Evolutionary conservation across 2,329 filamentous ascomycete genomes (phyloP), one percentile per base, ranked within the genome.

Genomic region (Pyricularia sp.): DNA sequence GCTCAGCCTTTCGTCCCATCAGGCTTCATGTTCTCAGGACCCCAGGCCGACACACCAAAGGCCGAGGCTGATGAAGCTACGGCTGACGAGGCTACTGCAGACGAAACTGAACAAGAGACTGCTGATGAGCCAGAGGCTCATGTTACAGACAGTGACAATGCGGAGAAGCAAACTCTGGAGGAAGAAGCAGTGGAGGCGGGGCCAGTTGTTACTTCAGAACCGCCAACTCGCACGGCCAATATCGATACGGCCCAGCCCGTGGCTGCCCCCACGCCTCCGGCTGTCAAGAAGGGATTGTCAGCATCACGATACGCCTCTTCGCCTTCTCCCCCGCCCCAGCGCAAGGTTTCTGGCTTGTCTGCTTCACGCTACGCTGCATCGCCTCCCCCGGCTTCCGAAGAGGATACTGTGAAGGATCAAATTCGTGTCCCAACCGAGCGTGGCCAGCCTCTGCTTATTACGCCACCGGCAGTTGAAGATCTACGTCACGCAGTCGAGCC

Each of bases 1-100:
- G 89, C 90, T 0, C 85, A 84, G 70, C 82, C 88, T 0, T 96
- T 94, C 72, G 82, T 79, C 4, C 82, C 83, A 26, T 59, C 55
- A 16, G 76, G 78, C 22, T 75, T 71, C 10, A 69, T 69, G 66
- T 74, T 66, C 69, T 71, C 49, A 65, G 72, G 31, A 70, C 71
- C 1, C 68, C 70, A 40, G 59, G 63, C 5, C 57, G 65, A 9
- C 68, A 72, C 44, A 65, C 66, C n/a, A 66, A 70, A 9, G 68
- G 69, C 19, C 6, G 69, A 70, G 68, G 69, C 16, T 28, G 69
- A 70, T 19, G 65, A 71, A 12, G 65, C 68, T 7, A 65, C 66
- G 2, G 66, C 66, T 5, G 66, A 67, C 40, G 10, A 55, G 35
- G 62, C 53, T 2, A 62, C 65, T 9, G 62, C 66, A 13, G 69